Evolutionary conservation across 1,139 yeast species (phyloP).

Genomic region (Yarrowia galli): DNA sequence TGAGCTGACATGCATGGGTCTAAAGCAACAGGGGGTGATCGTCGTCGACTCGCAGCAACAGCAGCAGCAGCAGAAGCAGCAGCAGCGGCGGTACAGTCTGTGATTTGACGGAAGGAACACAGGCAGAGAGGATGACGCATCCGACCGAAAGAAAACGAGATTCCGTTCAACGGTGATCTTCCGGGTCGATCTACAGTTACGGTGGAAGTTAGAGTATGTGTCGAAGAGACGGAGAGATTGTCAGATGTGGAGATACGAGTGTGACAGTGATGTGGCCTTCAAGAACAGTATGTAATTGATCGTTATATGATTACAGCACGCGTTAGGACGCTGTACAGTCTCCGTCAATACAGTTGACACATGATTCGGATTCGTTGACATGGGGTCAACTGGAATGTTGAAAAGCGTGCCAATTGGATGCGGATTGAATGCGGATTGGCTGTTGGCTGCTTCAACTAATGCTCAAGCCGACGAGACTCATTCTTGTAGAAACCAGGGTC

Average conservation of each 20-base stretch:
- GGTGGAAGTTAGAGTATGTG: not conserved
- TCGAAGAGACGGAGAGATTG: not conserved
- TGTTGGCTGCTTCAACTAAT: no score
- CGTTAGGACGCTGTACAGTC: not conserved
- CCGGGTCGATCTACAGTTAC: not conserved
- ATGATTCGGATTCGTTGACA: not conserved
- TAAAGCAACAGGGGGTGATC: constrained; percentile 18
- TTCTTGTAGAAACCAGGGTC: no score
- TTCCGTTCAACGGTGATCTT: constrained; percentile 25
- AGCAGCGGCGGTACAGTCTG: not conserved
- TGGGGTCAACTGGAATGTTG: constrained; percentile 9
- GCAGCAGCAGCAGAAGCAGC: not conserved
- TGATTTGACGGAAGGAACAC: not conserved
- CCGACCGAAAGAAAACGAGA: not conserved
- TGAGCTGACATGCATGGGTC: not conserved
- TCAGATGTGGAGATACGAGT: constrained; percentile 3
- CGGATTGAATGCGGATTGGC: no score
- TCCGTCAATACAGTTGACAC: not conserved
- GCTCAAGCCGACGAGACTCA: not conserved
- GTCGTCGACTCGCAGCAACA: not conserved
- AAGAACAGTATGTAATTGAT: no score
- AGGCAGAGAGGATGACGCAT: not conserved
- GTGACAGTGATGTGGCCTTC: no score
- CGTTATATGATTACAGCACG: not conserved
- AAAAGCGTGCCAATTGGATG: not conserved